Evolutionary conservation across 768 basidiomycete species (phyloP).

Genomic region (Psilocybe tampanensis): DNA sequence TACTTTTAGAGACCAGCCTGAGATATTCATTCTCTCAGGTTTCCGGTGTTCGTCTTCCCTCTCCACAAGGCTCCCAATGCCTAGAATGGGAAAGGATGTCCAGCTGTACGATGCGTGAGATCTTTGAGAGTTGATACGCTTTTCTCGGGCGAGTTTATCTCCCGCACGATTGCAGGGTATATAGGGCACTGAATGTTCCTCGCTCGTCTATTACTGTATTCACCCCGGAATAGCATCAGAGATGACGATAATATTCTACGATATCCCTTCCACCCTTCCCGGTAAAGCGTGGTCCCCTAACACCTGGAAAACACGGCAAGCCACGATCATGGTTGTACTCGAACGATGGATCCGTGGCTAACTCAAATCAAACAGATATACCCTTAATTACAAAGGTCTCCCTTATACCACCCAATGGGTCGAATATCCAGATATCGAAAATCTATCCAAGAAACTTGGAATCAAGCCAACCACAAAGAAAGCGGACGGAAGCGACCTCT

Average conservation of each 20-base stretch:
- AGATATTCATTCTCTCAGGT: too few species aligned
- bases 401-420: constrained; percentile 45
- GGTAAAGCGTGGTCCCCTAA: constrained; percentile 1
- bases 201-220: too few species aligned
- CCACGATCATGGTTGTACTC: not conserved
- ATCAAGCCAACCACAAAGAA: constrained; percentile 31
- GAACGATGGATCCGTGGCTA: not conserved
- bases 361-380: not conserved
- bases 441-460: constrained; percentile 31
- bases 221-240: not conserved
- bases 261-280: not conserved
- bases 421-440: constrained; percentile 43
- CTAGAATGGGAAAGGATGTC: too few species aligned
- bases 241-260: constrained; percentile 1
- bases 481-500: constrained; percentile 30
- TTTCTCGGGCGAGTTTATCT: too few species aligned
- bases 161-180: too few species aligned
- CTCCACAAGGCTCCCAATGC: too few species aligned
- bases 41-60: too few species aligned
- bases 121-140: too few species aligned
- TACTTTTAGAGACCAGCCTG: too few species aligned
- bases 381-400: constrained; percentile 34
- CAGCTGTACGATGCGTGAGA: too few species aligned
- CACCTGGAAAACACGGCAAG: constrained; percentile 1
- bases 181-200: too few species aligned